phyloP scores from a whole-genome alignment of 257 asterid genomes.

The Oldenlandia corymbosa region DNA sequence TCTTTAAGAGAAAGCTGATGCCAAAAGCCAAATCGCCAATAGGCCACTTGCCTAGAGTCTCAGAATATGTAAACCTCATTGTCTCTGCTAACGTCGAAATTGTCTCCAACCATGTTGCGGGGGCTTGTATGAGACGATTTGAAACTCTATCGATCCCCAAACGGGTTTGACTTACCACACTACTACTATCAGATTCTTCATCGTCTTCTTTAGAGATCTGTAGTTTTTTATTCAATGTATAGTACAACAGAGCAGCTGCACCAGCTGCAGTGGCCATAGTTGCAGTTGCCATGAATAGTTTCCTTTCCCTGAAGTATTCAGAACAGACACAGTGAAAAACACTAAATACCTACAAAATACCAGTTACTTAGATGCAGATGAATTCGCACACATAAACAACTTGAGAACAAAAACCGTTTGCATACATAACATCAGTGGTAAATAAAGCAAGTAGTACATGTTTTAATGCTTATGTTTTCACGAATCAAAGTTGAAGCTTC shows the following conservation, averaged over 20 bases:
- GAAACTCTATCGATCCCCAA: slow-evolving; percentile 69
- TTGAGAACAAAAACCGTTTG: not conserved
- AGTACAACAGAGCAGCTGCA: slow-evolving; percentile 96
- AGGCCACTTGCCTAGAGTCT: slow-evolving; percentile 99
- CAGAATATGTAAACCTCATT: slow-evolving; percentile 91
- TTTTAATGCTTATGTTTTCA: not conserved
- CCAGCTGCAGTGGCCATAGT: slow-evolving; percentile 99
- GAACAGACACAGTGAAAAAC: slow-evolving; percentile 5
- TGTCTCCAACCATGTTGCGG: slow-evolving; percentile 97
- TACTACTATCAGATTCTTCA: slow-evolving; percentile 52
- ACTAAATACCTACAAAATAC: no score
- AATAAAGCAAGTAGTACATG: not conserved
- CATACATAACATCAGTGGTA: not conserved
- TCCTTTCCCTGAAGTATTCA: slow-evolving; percentile 36
- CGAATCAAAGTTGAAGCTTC: not conserved
- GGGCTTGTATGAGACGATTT: slow-evolving; percentile 89
- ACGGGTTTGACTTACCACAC: slow-evolving; percentile 38
- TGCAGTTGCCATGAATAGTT: slow-evolving; percentile 93
- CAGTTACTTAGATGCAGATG: not conserved
- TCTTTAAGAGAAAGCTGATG: slow-evolving; percentile 81
- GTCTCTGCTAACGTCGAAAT: slow-evolving; percentile 93
- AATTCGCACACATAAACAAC: not conserved
- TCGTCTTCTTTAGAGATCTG: slow-evolving; percentile 48
- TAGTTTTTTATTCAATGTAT: slow-evolving; percentile 68
- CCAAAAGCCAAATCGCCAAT: slow-evolving; percentile 99